A percentile compares a stretch with the other conserved stretches of the same genome.
phyloP scores from a whole-genome alignment of 306 rosid species.

The Pterocarpus santalinus region DNA sequence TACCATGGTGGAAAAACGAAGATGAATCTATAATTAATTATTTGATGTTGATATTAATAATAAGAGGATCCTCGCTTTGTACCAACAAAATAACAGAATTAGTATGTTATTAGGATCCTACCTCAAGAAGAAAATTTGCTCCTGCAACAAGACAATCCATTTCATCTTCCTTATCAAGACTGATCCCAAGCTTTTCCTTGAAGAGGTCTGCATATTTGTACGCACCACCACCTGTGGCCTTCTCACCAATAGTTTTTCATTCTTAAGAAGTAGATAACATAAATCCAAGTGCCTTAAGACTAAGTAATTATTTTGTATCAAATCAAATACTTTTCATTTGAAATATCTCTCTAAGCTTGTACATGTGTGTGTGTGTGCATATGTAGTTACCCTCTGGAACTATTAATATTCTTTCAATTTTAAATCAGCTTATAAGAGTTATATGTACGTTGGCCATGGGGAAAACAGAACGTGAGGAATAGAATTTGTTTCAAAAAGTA shows the following conservation, averaged over 20 bases:
- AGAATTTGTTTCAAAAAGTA: constrained; percentile 21
- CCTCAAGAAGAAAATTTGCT: constrained; percentile 97
- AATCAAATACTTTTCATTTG: constrained; percentile 6
- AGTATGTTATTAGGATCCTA: constrained; percentile 51
- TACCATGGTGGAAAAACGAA: constrained; percentile 33
- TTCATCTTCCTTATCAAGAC: constrained; percentile 94
- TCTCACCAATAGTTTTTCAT: constrained; percentile 55
- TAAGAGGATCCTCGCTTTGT: constrained; percentile 27
- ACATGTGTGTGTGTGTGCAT: background rate
- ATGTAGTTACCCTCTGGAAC: constrained; percentile 19
- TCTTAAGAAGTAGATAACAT: constrained; percentile 47
- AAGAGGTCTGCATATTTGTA: constrained; percentile 80
- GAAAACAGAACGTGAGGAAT: constrained; percentile 19
- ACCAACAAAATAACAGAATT: constrained; percentile 27
- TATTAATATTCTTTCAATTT: constrained; percentile 34
- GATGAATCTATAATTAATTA: background rate
- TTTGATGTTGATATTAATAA: constrained; percentile 23
- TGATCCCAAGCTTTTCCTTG: constrained; percentile 78
- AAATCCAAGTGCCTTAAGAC: constrained; percentile 42
- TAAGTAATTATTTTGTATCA: constrained; percentile 28
- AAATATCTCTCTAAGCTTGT: constrained; percentile 36
- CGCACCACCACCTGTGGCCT: constrained; percentile 99
- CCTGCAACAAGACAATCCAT: constrained; percentile 98
- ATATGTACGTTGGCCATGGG: constrained; percentile 13
- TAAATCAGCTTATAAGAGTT: constrained; percentile 27